Conservation (phyloP, 1,139 yeast genomes). For the Hemisphaericaspora xylofermentans region DNA sequence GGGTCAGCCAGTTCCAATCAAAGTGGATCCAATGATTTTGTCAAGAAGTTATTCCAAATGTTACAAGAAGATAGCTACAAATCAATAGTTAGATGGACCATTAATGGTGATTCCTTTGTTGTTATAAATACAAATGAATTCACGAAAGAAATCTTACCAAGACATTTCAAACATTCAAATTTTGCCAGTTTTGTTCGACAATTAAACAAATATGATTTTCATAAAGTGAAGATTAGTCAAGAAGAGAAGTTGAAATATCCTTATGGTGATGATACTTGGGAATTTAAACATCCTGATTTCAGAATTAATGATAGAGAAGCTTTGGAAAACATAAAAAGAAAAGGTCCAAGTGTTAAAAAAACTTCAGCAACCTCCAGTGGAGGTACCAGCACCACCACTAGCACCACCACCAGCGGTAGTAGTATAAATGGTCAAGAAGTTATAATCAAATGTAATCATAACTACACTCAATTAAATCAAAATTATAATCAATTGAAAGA, state of each 20-base stretch:
- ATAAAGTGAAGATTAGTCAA: slow-evolving; percentile 72
- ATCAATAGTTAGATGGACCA: slow-evolving; percentile 81
- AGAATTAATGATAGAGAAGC: slow-evolving; percentile 67
- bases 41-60: slow-evolving; percentile 77
- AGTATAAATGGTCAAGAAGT: slow-evolving; percentile 4
- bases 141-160: slow-evolving; percentile 80
- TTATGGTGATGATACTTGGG: slow-evolving; percentile 89
- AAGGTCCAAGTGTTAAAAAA: slow-evolving; percentile 64
- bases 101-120: slow-evolving; percentile 78
- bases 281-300: slow-evolving; percentile 89
- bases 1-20: slow-evolving; percentile 31
- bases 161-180: slow-evolving; percentile 89
- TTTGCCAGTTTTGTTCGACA: slow-evolving; percentile 95
- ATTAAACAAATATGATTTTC: slow-evolving; percentile 94
- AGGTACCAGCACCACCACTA: slow-evolving; percentile 1
- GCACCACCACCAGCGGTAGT: background rate
- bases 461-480: slow-evolving; percentile 11
- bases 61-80: slow-evolving; percentile 75
- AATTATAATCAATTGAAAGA: slow-evolving; percentile 33
- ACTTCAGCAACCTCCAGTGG: slow-evolving; percentile 8
- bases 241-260: slow-evolving; percentile 52
- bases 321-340: slow-evolving; percentile 76
- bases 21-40: slow-evolving; percentile 68
- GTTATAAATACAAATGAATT: slow-evolving; percentile 88
- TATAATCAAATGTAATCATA: slow-evolving; percentile 10